phyloP scores from a whole-genome alignment of 192 early-diverging fungal genomes.

The Entomortierella lignicola region DNA sequence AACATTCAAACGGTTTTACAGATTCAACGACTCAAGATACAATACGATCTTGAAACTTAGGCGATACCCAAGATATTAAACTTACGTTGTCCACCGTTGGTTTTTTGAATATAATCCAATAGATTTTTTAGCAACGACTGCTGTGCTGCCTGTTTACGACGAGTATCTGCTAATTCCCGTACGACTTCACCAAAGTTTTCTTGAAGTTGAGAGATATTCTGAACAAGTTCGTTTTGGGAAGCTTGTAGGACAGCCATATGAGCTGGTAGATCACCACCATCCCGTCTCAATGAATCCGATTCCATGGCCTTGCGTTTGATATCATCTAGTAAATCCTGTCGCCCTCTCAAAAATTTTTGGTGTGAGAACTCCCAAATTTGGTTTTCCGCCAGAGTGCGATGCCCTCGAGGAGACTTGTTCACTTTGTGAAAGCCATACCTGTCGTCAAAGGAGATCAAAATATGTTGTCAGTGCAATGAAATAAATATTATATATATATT shows the following conservation, averaged over 20 bases:
- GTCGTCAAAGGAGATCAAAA: neutral
- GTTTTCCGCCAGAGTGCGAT: conserved; percentile 87
- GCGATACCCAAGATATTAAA: neutral
- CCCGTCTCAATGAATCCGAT: conserved; percentile 76
- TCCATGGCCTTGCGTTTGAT: conserved; percentile 95
- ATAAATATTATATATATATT: too few relatives aligned
- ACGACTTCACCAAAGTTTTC: conserved; percentile 78
- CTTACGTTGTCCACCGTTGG: conserved; percentile 57
- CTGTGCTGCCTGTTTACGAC: conserved; percentile 75
- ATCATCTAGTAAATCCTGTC: conserved; percentile 84
- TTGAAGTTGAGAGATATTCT: conserved; percentile 79
- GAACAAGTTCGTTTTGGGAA: conserved; percentile 77
- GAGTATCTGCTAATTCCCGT: conserved; percentile 79
- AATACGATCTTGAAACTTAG: too few relatives aligned
- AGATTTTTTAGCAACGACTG: conserved; percentile 75
- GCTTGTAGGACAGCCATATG: conserved; percentile 84
- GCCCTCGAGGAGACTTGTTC: conserved; percentile 89
- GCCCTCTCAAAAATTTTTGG: conserved; percentile 81
- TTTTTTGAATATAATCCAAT: conserved; percentile 66
- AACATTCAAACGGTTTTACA: too few relatives aligned
- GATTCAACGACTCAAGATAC: too few relatives aligned
- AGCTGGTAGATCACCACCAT: conserved; percentile 79
- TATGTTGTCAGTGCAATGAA: neutral
- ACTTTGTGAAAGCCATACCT: conserved; percentile 92
- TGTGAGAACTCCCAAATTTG: conserved; percentile 95